Evolutionary conservation across 73 alveolate species (phyloP).

Genomic region (Tetrahymena elliotti): DNA sequence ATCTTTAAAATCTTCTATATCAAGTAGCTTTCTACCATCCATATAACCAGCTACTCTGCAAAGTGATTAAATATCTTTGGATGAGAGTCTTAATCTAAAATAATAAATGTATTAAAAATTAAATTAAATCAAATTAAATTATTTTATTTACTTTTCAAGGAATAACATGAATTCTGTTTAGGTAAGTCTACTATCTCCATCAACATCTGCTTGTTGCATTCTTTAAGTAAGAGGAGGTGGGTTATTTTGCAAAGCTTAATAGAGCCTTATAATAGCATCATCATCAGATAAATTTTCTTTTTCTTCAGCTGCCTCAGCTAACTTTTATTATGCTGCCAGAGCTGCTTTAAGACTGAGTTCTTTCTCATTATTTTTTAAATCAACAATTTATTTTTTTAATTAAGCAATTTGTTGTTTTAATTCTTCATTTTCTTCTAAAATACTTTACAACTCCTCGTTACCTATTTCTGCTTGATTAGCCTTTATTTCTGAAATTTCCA

Average conservation of each 20-base stretch:
- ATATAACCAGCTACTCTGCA: constrained; percentile 24
- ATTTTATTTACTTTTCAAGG: not conserved
- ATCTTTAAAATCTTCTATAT: constrained; percentile 13
- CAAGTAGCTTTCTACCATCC: constrained; percentile 7
- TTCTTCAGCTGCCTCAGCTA: not conserved
- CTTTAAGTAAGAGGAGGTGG: constrained; percentile 24
- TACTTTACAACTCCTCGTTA: constrained; percentile 1
- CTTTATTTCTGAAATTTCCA: constrained; percentile 2
- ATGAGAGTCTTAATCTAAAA: not conserved
- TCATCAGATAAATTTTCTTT: constrained; percentile 28
- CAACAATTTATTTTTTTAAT: too few species aligned
- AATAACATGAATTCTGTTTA: constrained; percentile 14
- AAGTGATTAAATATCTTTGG: constrained; percentile 8
- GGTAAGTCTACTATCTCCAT: constrained; percentile 21
- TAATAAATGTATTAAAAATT: not conserved
- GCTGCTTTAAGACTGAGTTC: not conserved
- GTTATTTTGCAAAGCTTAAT: constrained; percentile 18
- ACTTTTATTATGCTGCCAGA: not conserved
- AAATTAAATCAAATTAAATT: too few species aligned
- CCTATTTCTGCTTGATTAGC: constrained; percentile 9
- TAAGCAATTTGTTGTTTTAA: not conserved
- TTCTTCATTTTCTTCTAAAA: not conserved
- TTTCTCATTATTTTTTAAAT: too few species aligned
- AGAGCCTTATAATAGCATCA: constrained; percentile 20
- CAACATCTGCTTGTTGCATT: constrained; percentile 25